Evolutionary conservation across 2,329 filamentous ascomycete species (phyloP), one percentile per base, ranked within the genome.

Genomic region (Monilinia aucupariae): DNA sequence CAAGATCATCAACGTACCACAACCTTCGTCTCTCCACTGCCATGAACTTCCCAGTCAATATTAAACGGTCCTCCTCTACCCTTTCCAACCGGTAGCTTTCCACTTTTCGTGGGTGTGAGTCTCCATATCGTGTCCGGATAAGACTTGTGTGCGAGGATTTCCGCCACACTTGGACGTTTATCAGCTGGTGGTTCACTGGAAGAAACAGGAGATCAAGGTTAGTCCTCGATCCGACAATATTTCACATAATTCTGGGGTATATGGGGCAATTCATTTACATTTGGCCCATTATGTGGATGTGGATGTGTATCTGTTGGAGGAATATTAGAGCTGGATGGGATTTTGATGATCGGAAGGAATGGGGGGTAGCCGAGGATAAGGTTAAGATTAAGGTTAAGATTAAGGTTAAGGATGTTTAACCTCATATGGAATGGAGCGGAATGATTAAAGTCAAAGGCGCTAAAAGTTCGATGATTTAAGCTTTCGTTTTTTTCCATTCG

Each of bases 21-120:
- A 67, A 94, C 77, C 77, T 89, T 89, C 67, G 82, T 80, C 54
- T 87, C 83, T 4, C 90, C 91, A 65, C 81, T 77, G 62, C 91
- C 90, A 77, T 96, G 91, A 54, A 94, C 79, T 75, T 94, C 89
- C 81, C 90, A 96, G 60, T 84, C 80, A 59, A 96, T 85, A 52
- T 88, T 82, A 68, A 96, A 78, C 25, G 90, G 91, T 2, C 90
- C 91, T 66, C 91, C 88, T 69, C 89, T 82, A 45, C 78, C 83
- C 62, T 82, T 78, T n/a, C 88, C 91, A 34, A 90, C 89, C 2
- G 83, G 76, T 8, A 84, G 72, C 50, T 80, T 81, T 5, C 87
- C 90, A 56, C 81, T 79, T 48, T 79, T 78, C 54, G 85, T 81
- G 6, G 91, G 87, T 69, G 85, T 81, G 27, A 96, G 82, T 34